These are phyloP conservation scores for Phaeosphaeriaceae sp. DNA, from an alignment of 2,329 filamentous ascomycete species.

Conservation along the genomic window DNA sequence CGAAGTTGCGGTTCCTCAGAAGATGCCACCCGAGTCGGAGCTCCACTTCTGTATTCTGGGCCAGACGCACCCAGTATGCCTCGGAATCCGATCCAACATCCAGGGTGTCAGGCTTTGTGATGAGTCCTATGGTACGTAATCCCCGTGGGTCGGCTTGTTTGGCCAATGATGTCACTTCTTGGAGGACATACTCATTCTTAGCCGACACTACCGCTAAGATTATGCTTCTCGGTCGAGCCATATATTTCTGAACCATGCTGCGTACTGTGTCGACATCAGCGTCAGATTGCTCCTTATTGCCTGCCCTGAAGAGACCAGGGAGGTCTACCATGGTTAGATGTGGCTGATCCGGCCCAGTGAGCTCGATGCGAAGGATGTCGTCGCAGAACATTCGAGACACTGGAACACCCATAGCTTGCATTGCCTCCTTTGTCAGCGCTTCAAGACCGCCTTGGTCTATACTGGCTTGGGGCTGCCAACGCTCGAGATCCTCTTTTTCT, in stretches of 20 bases:
- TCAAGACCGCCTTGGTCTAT: background rate
- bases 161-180: constrained; percentile 61
- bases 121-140: constrained; percentile 61
- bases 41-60: constrained; percentile 48
- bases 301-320: constrained; percentile 48
- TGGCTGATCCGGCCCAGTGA: constrained; percentile 26
- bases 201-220: constrained; percentile 59
- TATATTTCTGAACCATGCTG: constrained; percentile 59
- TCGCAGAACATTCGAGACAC: constrained; percentile 20
- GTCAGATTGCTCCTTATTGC: constrained; percentile 18
- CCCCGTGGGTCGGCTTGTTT: constrained; percentile 56
- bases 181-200: constrained; percentile 60
- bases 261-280: constrained; percentile 39
- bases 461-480: no score
- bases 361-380: constrained; percentile 34
- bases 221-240: constrained; percentile 64
- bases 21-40: constrained; percentile 61
- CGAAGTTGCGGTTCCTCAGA: constrained; percentile 52
- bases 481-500: constrained; percentile 9
- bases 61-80: constrained; percentile 32
- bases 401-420: constrained; percentile 55
- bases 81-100: constrained; percentile 51
- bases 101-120: constrained; percentile 63
- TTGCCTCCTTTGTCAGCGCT: constrained; percentile 55
- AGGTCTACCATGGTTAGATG: constrained; percentile 45